phyloP scores from a whole-genome alignment of 805 yeast genomes.

The Wickerhamomyces canadensis region DNA sequence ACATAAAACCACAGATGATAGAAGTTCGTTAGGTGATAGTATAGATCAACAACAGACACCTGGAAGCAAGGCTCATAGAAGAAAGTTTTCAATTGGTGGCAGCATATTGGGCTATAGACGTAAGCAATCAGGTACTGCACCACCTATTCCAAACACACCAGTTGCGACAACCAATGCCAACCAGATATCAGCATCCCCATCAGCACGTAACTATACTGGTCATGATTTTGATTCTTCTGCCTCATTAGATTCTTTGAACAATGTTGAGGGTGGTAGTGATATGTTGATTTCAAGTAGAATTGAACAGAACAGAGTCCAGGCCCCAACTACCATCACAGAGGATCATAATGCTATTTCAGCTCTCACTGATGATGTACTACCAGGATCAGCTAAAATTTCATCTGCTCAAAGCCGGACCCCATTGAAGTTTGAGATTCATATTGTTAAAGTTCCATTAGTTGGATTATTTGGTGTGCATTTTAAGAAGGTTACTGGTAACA shows the following conservation, averaged over 20 bases:
- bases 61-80: conserved; percentile 40
- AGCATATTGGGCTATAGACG: conserved; percentile 46
- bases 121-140: conserved; percentile 29
- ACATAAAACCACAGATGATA: conserved; percentile 10
- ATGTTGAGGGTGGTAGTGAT: conserved; percentile 37
- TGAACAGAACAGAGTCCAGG: conserved; percentile 36
- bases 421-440: conserved; percentile 81
- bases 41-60: conserved; percentile 19
- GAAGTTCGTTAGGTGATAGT: conserved; percentile 12
- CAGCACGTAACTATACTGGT: conserved; percentile 25
- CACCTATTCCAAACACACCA: conserved; percentile 52
- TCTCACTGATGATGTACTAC: neutral
- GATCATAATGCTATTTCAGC: conserved; percentile 4
- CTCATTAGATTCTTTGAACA: conserved; percentile 60
- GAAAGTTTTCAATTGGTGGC: conserved; percentile 61
- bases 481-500: conserved; percentile 87
- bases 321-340: conserved; percentile 6
- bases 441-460: conserved; percentile 87
- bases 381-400: conserved; percentile 1
- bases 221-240: conserved; percentile 36
- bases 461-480: conserved; percentile 92
- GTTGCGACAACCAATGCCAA: conserved; percentile 32
- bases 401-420: conserved; percentile 44
- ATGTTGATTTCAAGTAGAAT: conserved; percentile 56
- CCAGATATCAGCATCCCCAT: conserved; percentile 25